phyloP scores from a whole-genome alignment of 1,284 basidiomycete genomes.

The Trichosporon sp. region DNA sequence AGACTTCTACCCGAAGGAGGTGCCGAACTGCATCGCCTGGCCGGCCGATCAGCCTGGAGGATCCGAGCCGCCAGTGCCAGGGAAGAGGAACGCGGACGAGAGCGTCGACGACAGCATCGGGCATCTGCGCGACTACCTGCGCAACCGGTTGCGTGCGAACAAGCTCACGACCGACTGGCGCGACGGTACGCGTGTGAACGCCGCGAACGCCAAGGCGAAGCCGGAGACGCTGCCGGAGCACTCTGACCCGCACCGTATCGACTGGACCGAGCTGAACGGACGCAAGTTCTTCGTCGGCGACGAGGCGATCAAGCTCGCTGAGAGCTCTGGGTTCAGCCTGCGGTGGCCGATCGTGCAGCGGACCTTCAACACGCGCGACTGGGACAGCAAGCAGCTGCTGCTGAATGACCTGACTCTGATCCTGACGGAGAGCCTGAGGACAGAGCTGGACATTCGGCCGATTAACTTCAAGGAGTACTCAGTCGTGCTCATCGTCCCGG shows the following conservation, averaged over 20 bases:
- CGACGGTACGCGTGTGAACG: conserved; percentile 74
- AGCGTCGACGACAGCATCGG: conserved; percentile 74
- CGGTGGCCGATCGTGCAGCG: conserved; percentile 76
- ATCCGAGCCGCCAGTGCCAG: conserved; percentile 39
- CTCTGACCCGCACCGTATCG: conserved; percentile 75
- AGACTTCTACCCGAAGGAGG: conserved; percentile 62
- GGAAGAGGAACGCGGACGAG: conserved; percentile 38
- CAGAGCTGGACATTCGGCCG: conserved; percentile 65
- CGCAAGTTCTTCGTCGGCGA: conserved; percentile 46
- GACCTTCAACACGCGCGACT: conserved; percentile 78
- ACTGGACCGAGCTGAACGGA: conserved; percentile 68
- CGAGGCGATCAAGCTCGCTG: conserved; percentile 74
- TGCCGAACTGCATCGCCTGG: conserved; percentile 52
- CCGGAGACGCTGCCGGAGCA: conserved; percentile 78
- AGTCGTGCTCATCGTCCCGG: conserved; percentile 86
- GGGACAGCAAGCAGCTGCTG: conserved; percentile 67
- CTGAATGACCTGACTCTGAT: conserved; percentile 78
- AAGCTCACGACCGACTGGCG: conserved; percentile 76
- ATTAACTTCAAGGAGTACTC: conserved; percentile 75
- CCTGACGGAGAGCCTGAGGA: conserved; percentile 65
- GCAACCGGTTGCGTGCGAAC: conserved; percentile 83
- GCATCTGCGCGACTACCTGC: conserved; percentile 71
- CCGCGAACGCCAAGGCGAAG: conserved; percentile 57
- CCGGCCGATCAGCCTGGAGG: conserved; percentile 33
- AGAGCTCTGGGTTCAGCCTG: conserved; percentile 67